Evolutionary conservation across 495 filamentous ascomycete genomes (phyloP), one percentile per base, ranked within the genome.

Genomic region (Tetracladium setigerum): DNA sequence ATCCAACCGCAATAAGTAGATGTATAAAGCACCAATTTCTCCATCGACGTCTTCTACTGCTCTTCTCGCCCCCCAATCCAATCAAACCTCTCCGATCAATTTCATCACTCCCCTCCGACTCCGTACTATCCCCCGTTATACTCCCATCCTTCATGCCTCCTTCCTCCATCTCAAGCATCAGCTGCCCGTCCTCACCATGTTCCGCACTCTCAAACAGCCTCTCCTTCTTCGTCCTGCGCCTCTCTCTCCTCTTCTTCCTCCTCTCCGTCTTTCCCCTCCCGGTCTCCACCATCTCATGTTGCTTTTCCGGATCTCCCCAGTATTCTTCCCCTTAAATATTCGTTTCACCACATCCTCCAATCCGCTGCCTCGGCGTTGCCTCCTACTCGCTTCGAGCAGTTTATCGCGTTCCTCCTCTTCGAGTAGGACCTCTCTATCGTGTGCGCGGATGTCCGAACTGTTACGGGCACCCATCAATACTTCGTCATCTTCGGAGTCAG

Each of bases 101-200:
- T 52, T 76, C 74, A 49, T 76, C 69, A 59, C 72, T 75, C 1
- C 37, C 50, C 15, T 75, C 74, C 8, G 71, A 64, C 22, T 77
- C 75, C 56, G 72, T 76, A 60, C 71, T 77, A 4, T 70, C 66
- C 44, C 73, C 73, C 0, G 73, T 74, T 5, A 58, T 61, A 47
- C 68, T 71, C 11, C 85, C 82, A 19, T 83, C 79, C 49, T 82
- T 82, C 54, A 81, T 77, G 6, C 80, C 77, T 13, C 87, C 83
- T 56, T 88, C 83, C 58, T 95, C 87, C 85, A 89, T 89, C 57
- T 92, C 86, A 59, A 84, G 87, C 82, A 95, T 86, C 61, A 91
- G 65, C 57, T 83, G 73, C 19, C 84, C 82, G 55, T 87, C 81
- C 57, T 87, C 83, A 6, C 73, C 76, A 36, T 73, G 62, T 53